Conservation (phyloP, 306 rosid species). For the Trifolium pratense region DNA sequence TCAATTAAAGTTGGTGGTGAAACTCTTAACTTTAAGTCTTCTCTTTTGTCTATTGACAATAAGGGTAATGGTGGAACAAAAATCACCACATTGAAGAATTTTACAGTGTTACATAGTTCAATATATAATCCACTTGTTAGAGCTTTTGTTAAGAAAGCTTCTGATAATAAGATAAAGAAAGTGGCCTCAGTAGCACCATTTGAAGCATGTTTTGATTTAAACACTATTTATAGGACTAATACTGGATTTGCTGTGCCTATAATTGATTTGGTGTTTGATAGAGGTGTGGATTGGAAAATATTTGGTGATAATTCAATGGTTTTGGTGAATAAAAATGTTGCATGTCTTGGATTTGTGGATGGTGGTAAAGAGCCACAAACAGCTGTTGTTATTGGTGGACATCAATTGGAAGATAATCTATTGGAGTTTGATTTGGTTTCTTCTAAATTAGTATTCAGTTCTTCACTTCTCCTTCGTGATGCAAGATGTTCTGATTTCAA, state of each 20-base stretch:
- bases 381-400: constrained; percentile 41
- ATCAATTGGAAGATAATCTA: constrained; percentile 38
- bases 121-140: constrained; percentile 43
- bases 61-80: constrained; percentile 48
- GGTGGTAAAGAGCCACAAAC: constrained; percentile 37
- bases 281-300: constrained; percentile 35
- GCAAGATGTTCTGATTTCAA: constrained; percentile 33
- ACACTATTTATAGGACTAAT: not conserved
- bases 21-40: constrained; percentile 38
- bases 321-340: constrained; percentile 26
- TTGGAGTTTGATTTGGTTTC: constrained; percentile 46
- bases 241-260: constrained; percentile 41
- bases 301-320: constrained; percentile 51
- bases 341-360: constrained; percentile 50
- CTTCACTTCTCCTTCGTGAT: constrained; percentile 30
- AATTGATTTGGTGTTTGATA: constrained; percentile 33
- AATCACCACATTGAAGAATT: constrained; percentile 33
- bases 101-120: constrained; percentile 35
- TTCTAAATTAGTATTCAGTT: constrained; percentile 35
- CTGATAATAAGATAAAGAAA: constrained; percentile 34
- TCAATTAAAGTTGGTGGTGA: constrained; percentile 38
- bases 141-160: too few species aligned
- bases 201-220: constrained; percentile 44
- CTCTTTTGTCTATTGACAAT: constrained; percentile 32
- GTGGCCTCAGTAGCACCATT: constrained; percentile 39